phyloP scores from a whole-genome alignment of 371 early-diverging fungal species.

The Haplosporangium sp. region DNA sequence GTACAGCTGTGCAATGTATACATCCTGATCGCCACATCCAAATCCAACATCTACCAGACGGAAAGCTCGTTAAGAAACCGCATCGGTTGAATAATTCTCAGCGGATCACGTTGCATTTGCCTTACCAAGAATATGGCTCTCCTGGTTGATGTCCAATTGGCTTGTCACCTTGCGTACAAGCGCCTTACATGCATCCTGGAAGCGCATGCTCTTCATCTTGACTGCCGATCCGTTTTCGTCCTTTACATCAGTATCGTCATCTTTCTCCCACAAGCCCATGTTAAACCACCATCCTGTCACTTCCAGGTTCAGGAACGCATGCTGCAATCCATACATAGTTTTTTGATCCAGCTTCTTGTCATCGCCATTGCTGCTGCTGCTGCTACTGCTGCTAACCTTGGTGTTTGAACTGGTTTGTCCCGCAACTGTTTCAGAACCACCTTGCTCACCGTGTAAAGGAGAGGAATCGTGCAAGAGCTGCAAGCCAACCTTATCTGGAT shows the following conservation, averaged over 20 bases:
- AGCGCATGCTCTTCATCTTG: constrained; percentile 16
- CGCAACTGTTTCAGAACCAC: too few species aligned
- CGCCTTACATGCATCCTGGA: constrained; percentile 52
- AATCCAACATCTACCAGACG: constrained; percentile 39
- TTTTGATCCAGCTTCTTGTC: constrained; percentile 33
- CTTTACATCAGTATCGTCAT: too few species aligned
- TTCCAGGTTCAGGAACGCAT: constrained; percentile 51
- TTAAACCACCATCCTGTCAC: constrained; percentile 56
- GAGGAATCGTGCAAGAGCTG: constrained; percentile 26
- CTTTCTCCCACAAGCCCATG: constrained; percentile 49
- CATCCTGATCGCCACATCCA: constrained; percentile 54
- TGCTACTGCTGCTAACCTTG: background rate
- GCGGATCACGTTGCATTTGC: background rate
- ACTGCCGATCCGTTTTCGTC: too few species aligned
- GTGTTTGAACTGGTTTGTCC: too few species aligned
- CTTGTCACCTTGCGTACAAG: constrained; percentile 37
- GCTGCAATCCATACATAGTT: constrained; percentile 52
- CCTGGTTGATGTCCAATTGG: constrained; percentile 20
- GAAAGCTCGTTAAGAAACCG: background rate
- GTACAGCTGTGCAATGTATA: constrained; percentile 44
- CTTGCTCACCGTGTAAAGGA: too few species aligned
- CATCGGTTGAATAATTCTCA: background rate
- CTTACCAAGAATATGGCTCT: constrained; percentile 50
- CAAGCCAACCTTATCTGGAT: constrained; percentile 46
- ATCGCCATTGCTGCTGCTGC: constrained; percentile 1